Evolutionary conservation across 2,329 filamentous ascomycete genomes (phyloP), one percentile per base, ranked within the genome.

Genomic region (Pseudogymnoascus sp.): DNA sequence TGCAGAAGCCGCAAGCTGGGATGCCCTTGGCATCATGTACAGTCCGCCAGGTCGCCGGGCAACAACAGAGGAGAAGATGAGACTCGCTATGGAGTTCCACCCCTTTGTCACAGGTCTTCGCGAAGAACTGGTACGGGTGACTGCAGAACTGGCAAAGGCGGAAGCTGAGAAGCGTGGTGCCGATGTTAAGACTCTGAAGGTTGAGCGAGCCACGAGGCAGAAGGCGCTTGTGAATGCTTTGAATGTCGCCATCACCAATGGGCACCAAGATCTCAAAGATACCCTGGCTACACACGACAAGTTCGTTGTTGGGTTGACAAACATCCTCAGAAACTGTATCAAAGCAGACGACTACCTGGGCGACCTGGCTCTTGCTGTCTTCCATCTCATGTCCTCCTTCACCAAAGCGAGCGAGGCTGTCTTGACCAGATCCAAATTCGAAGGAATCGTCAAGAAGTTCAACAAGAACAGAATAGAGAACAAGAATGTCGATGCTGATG

Each of bases 371-470:
- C 82, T 82, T 67, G 79, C 80, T 16, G 74, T 83, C n/a, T 76
- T 86, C 16, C 76, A 82, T 61, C 78, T 90, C 33, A 81, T 91
- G 72, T 81, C 85, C 4, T 76, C 81, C 63, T 85, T 86, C 64
- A 85, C 82, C 61, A 80, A 86, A 44, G 84, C 80, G 59, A 83
- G 81, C 67, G 84, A 82, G 65, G 79, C 80, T 50, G 73, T 85
- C 37, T 76, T 86, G 44, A 82, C 86, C 67, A 86, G 82, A 65
- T 82, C 85, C 42, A 89, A 89, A 70, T 82, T 91, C 63, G 81
- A 84, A 64, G 85, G 82, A 62, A 82, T 89, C 14, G 80, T 86
- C 42, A 84, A 84, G 65, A 81, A 83, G 7, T 84, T 88, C 70
- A 81, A 80, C 65, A 86, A 31, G 10, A 59, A 24, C 8, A 59